Conservation (phyloP, 108 stramenopile species). For the Schizochytrium sp. region DNA sequence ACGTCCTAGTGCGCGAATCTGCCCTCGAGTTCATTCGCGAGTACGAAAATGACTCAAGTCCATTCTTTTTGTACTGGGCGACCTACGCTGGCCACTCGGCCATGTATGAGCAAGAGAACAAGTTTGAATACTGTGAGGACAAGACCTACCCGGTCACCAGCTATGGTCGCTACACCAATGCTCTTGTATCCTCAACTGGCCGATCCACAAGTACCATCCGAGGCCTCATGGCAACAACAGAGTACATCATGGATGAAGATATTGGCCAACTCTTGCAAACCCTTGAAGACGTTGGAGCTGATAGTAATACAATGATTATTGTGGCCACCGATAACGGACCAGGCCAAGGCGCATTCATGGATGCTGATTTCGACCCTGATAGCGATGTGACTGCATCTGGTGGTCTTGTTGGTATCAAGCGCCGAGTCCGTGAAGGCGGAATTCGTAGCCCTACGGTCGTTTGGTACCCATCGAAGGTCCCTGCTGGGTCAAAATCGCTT, state of each 20-base stretch:
- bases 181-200: not conserved
- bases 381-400: not conserved
- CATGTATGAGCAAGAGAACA: not conserved
- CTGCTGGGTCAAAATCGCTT: slow-evolving; percentile 25
- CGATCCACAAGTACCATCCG: not conserved
- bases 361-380: not conserved
- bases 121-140: not conserved
- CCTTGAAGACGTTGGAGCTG: not conserved
- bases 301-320: not conserved
- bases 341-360: not conserved
- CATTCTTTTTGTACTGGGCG: slow-evolving; percentile 59
- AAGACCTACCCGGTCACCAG: slow-evolving; percentile 43
- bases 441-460: not conserved
- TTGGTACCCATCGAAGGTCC: not conserved
- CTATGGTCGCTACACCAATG: not conserved
- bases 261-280: not conserved
- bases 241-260: slow-evolving; percentile 26
- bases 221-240: slow-evolving; percentile 42
- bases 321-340: slow-evolving; percentile 32
- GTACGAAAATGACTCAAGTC: not conserved
- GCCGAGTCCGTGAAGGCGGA: not conserved
- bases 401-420: slow-evolving; percentile 42
- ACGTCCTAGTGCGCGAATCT: not conserved
- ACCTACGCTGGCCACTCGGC: slow-evolving; percentile 11
- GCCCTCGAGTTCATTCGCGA: not conserved